These are phyloP conservation scores for Phragmites australis DNA, from an alignment of 176 grass and related monocot species.

Conservation along the genomic window DNA sequence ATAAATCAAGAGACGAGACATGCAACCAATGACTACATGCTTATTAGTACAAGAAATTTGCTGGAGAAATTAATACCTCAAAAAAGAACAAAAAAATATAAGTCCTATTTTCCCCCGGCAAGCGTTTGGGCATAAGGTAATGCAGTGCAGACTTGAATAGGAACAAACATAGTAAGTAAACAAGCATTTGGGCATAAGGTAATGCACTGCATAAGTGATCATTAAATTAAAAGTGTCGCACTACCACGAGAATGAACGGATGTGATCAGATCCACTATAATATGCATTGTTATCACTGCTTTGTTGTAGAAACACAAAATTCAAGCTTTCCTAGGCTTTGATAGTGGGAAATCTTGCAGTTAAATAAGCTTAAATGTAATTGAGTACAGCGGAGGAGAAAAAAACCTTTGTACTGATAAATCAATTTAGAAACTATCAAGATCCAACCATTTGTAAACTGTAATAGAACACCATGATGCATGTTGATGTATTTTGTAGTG, in stretches of 20 bases:
- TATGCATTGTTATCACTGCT: not conserved
- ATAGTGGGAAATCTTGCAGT: not conserved
- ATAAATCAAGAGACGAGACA: slow-evolving; percentile 32
- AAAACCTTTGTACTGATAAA: not conserved
- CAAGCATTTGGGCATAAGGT: not conserved
- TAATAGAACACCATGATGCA: not conserved
- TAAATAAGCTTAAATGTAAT: not conserved
- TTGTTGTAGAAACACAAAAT: slow-evolving; percentile 1
- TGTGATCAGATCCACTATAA: not conserved
- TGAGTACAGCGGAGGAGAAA: not conserved
- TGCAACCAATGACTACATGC: not conserved
- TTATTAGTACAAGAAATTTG: slow-evolving; percentile 6
- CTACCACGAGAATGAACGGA: not conserved
- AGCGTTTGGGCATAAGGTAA: no score
- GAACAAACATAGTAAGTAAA: slow-evolving; percentile 1
- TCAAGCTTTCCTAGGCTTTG: slow-evolving; percentile 4
- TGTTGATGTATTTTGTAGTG: not conserved
- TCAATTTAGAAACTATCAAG: not conserved
- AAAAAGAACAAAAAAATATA: not conserved
- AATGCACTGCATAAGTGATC: not conserved
- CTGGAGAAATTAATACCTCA: not conserved
- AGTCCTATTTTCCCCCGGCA: not conserved
- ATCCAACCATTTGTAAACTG: not conserved
- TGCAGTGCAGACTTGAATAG: not conserved
- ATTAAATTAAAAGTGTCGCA: not conserved